Base-by-base conservation (phyloP, 768 basidiomycete species). In the Sarcomyxa edulis region DNA sequence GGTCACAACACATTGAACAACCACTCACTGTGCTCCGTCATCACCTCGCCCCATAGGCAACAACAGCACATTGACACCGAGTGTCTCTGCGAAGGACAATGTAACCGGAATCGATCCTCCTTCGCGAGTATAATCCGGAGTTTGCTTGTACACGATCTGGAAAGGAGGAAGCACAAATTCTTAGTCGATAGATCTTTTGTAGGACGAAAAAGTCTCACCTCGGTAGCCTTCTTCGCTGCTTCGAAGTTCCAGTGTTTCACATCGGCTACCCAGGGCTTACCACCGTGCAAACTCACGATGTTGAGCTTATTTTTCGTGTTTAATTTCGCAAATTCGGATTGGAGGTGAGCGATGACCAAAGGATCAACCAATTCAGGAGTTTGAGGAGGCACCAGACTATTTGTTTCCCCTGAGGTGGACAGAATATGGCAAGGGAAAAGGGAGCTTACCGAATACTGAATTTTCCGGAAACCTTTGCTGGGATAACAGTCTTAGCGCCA, bases 81-180 rank as follows among this genome's bases (percentile, higher is more conserved):
- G 65, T 30, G 77, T 77, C 54, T 96, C 90, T 7, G 93, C 90
- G 56, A 98, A 95, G 2, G 91, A 94, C 41, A 97, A 71, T 4
- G 92, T 94, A 21, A 95, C 88, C 0, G 93, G 93, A 46, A 94
- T 94, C 5, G 89, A 90, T 4, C 94, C 94, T n/a, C 91, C 91
- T 58, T 95, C 92, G 28, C 91, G 78, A 2, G 85, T 92, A 42
- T 84, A 66, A 55, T 94, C 88, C 1, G 92, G 92, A 5, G 77
- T 74, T 54, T 72, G 71, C 32, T 75, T 68, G 63, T 90, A 93
- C 7, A 93, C 54, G n/a, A 56, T 58, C 71, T 73, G 31, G 22
- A 12, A 20, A 27, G 32, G 20, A 10, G 11, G 34, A 27, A 15
- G 54, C 6, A 39, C 35, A 31, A 36, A 14, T 11, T n/a, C n/a